phyloP scores from a whole-genome alignment of 108 stramenopile species.

The Asterionellopsis glacialis region DNA sequence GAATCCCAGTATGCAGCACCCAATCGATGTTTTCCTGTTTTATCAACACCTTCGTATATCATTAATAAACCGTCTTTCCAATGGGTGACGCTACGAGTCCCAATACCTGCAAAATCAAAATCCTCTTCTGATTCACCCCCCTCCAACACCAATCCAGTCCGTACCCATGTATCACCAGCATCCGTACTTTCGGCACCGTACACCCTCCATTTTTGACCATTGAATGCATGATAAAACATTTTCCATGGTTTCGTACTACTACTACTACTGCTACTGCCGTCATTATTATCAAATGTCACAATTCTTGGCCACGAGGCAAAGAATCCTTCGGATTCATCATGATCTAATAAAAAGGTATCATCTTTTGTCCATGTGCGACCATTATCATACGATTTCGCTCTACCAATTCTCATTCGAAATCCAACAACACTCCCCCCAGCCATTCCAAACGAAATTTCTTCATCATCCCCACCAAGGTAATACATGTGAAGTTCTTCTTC shows the following conservation, averaged over 20 bases:
- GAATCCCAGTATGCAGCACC: slow-evolving; percentile 8
- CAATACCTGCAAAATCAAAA: slow-evolving; percentile 13
- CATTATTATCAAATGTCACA: not conserved
- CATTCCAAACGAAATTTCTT: not conserved
- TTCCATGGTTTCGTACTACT: slow-evolving; percentile 4
- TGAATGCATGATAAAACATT: slow-evolving; percentile 23
- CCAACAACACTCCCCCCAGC: not conserved
- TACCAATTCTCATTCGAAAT: slow-evolving; percentile 14
- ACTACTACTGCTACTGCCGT: too few species aligned
- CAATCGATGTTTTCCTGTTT: slow-evolving; percentile 10
- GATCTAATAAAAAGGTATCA: slow-evolving; percentile 10
- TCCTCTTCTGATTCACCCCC: slow-evolving; percentile 3
- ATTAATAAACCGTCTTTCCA: slow-evolving; percentile 8
- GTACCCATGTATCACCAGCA: slow-evolving; percentile 12
- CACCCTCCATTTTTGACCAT: slow-evolving; percentile 14
- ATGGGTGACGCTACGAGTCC: slow-evolving; percentile 8
- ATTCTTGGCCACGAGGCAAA: slow-evolving; percentile 25
- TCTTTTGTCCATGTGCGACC: slow-evolving; percentile 9
- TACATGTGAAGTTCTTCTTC: slow-evolving; percentile 17
- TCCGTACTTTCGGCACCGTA: slow-evolving; percentile 9
- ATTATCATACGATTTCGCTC: slow-evolving; percentile 13
- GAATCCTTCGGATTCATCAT: slow-evolving; percentile 10
- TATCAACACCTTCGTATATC: slow-evolving; percentile 18
- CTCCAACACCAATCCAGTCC: slow-evolving; percentile 3
- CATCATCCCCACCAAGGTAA: slow-evolving; percentile 13